phyloP scores from a whole-genome alignment of 148 eudicot species.

The Polygonum aviculare region DNA sequence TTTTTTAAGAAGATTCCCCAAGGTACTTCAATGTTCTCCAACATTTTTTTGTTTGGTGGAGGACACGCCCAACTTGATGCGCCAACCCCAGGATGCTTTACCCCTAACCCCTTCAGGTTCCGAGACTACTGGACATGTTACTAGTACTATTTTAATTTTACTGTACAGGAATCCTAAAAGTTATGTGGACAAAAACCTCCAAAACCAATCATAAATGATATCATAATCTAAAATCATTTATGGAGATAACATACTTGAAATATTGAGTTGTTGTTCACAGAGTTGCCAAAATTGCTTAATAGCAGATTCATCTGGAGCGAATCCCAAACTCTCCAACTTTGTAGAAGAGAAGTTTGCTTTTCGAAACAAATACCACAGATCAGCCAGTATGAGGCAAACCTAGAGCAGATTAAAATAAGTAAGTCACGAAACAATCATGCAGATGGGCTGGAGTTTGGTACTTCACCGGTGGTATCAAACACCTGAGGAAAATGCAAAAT shows the following conservation, averaged over 20 bases:
- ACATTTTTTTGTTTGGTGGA: neutral
- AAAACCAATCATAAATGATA: neutral
- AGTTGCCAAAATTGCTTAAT: conserved; percentile 71
- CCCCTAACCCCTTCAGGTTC: no score
- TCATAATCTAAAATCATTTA: neutral
- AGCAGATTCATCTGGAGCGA: conserved; percentile 44
- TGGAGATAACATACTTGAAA: conserved; percentile 42
- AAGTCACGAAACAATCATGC: conserved; percentile 15
- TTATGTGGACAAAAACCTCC: neutral
- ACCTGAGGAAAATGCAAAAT: no score
- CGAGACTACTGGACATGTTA: neutral
- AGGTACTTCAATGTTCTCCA: neutral
- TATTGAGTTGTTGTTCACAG: conserved; percentile 64
- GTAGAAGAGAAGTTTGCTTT: conserved; percentile 58
- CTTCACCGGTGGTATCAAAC: no score
- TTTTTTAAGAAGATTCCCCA: neutral
- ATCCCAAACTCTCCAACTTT: conserved; percentile 59
- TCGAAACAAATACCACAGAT: conserved; percentile 71
- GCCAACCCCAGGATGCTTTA: no score
- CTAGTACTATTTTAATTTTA: neutral
- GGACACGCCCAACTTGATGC: neutral
- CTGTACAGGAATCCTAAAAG: neutral
- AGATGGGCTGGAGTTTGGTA: neutral
- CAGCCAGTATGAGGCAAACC: conserved; percentile 77
- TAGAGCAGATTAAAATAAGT: conserved; percentile 18